Conservation (phyloP, 2,329 filamentous ascomycete species). For the Rhynchosporium graminicola region DNA sequence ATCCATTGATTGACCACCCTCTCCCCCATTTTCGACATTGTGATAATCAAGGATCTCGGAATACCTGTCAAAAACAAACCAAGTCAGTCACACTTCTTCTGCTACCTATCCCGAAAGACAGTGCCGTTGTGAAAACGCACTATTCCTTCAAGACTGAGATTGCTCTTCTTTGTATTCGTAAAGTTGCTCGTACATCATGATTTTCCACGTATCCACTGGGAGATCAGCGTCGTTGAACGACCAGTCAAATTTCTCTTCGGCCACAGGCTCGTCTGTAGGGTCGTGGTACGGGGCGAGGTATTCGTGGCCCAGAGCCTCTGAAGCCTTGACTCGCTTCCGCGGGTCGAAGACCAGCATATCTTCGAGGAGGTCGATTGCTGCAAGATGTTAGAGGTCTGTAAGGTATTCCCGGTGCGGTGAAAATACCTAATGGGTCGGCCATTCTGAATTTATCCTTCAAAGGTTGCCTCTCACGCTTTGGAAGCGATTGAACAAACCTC, state of each 20-base stretch:
- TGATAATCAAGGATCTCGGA: conserved; percentile 98
- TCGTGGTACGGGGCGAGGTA: conserved; percentile 98
- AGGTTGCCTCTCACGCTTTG: conserved; percentile 89
- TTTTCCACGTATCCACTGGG: conserved; percentile 99
- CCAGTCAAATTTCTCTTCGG: conserved; percentile 99
- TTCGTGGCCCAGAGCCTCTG: conserved; percentile 82
- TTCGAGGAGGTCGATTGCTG: conserved; percentile 91
- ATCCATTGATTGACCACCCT: conserved; percentile 28
- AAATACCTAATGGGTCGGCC: conserved; percentile 76
- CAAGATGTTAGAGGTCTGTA: conserved; percentile 35
- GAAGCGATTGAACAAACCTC: conserved; percentile 94
- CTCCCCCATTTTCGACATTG: conserved; percentile 63
- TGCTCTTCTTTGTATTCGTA: conserved; percentile 35
- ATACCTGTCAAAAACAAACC: conserved; percentile 65
- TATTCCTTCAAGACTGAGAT: conserved; percentile 27
- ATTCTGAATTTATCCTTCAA: conserved; percentile 91
- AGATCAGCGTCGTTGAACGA: conserved; percentile 98
- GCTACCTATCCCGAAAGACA: conserved; percentile 19
- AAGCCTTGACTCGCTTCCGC: conserved; percentile 89
- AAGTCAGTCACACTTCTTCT: conserved; percentile 39
- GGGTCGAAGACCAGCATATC: conserved; percentile 98
- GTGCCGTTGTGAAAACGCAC: conserved; percentile 29
- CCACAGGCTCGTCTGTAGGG: conserved; percentile 90
- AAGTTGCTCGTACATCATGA: conserved; percentile 84
- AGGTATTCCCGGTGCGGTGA: background rate